Percentiles rank a stretch among this genome's conserved stretches.
phyloP scores from a whole-genome alignment of 768 basidiomycete species.

The Phylloporus sp. region DNA sequence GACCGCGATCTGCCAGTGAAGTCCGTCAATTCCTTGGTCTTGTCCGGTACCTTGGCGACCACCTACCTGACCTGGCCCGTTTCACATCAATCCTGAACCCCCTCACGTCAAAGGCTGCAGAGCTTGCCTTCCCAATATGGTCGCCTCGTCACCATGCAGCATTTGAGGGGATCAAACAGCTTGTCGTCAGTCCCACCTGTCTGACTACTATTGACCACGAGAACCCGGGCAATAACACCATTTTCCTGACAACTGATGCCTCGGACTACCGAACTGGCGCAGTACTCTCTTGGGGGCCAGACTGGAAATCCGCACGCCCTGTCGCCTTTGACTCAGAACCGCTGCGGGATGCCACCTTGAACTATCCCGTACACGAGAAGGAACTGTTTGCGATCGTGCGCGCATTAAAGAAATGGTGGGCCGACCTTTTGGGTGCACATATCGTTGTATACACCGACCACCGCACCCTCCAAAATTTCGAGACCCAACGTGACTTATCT shows the following conservation, averaged over 20 bases:
- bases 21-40: neutral
- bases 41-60: neutral
- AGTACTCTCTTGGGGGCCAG: neutral
- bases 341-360: neutral
- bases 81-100: neutral
- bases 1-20: neutral
- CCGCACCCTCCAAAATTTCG: conserved; percentile 14
- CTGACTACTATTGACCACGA: neutral
- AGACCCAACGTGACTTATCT: neutral
- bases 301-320: neutral
- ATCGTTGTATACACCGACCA: conserved; percentile 30
- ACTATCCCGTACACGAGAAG: conserved; percentile 33
- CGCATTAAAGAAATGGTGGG: conserved; percentile 27
- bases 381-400: conserved; percentile 33
- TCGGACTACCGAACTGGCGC: neutral
- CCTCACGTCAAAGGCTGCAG: neutral
- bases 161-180: neutral
- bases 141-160: neutral
- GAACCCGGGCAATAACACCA: neutral
- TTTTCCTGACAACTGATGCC: neutral
- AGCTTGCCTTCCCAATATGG: neutral
- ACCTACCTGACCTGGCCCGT: neutral
- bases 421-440: neutral
- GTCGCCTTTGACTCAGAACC: neutral
- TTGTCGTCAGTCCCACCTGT: neutral